These are phyloP conservation scores for Orbilia brochopaga DNA, from an alignment of 2,329 filamentous ascomycete genomes.

Conservation along the genomic window DNA sequence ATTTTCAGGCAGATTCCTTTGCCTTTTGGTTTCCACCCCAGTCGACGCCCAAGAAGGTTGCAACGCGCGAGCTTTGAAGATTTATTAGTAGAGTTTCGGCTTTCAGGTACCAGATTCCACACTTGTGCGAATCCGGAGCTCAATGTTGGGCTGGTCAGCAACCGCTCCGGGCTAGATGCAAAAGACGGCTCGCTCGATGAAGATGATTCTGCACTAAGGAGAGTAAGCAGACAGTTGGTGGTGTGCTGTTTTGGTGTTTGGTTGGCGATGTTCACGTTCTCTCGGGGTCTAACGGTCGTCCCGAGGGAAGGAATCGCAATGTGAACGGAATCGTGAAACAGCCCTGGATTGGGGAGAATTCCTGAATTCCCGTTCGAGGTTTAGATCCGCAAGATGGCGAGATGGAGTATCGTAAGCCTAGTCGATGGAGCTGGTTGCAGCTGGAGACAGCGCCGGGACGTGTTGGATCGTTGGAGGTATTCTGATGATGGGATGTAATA, in stretches of 20 bases:
- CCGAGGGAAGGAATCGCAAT: conserved; percentile 30
- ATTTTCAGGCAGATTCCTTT: conserved; percentile 6
- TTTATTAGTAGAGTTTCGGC: conserved; percentile 26
- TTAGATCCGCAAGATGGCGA: not conserved
- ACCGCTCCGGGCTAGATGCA: conserved; percentile 30
- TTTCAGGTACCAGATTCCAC: conserved; percentile 45
- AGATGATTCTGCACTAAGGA: not conserved
- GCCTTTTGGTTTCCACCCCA: conserved; percentile 18
- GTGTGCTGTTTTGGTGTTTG: not conserved
- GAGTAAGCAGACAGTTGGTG: not conserved
- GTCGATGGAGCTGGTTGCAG: conserved; percentile 1
- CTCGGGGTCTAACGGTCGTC: conserved; percentile 17
- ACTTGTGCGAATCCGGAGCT: conserved; percentile 30
- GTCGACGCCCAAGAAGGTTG: conserved; percentile 3
- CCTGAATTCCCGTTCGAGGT: conserved; percentile 17
- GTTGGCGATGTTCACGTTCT: conserved; percentile 9
- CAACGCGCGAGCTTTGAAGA: conserved; percentile 9
- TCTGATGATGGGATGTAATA: not conserved
- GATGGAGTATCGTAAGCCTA: not conserved
- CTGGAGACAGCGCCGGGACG: not conserved
- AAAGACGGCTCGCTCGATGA: not conserved
- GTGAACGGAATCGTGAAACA: conserved; percentile 20
- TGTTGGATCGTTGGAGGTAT: not conserved
- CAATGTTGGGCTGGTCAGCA: conserved; percentile 19
- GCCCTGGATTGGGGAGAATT: conserved; percentile 9